These are phyloP conservation scores for Bifiguratus adelaidae DNA, from an alignment of 192 early-diverging fungal species.

Conservation along the genomic window DNA sequence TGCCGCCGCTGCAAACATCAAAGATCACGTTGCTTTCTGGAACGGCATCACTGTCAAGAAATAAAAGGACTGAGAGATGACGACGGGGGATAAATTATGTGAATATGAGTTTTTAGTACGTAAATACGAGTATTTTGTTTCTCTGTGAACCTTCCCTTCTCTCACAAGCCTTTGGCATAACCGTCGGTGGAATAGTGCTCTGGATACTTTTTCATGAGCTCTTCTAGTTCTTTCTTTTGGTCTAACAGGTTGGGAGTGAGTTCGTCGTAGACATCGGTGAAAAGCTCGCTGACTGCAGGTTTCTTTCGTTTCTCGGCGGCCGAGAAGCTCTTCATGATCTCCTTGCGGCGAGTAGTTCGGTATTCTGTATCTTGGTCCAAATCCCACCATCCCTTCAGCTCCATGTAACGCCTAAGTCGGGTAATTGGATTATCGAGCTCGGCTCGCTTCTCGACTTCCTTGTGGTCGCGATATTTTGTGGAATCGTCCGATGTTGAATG, in stretches of 20 bases:
- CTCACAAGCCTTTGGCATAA: constrained; percentile 1
- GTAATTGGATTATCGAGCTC: constrained; percentile 80
- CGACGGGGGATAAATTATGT: too few species aligned
- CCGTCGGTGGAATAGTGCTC: constrained; percentile 53
- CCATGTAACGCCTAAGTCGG: constrained; percentile 85
- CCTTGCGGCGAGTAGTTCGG: constrained; percentile 49
- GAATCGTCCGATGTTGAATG: constrained; percentile 98
- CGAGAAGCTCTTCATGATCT: constrained; percentile 74
- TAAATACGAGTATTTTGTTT: too few species aligned
- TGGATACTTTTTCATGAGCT: constrained; percentile 74
- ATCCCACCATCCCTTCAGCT: constrained; percentile 75
- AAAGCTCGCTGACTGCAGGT: constrained; percentile 73
- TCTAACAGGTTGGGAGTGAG: constrained; percentile 63
- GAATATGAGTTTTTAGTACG: too few species aligned
- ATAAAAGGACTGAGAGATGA: too few species aligned
- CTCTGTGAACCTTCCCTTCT: too few species aligned
- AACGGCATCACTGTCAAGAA: too few species aligned
- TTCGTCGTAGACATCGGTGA: constrained; percentile 91
- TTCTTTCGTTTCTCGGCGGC: constrained; percentile 83
- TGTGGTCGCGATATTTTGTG: constrained; percentile 85
- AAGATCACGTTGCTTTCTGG: too few species aligned
- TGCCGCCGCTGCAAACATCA: too few species aligned
- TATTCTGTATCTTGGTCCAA: constrained; percentile 57
- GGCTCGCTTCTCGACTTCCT: constrained; percentile 86
- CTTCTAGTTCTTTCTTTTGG: constrained; percentile 71